phyloP scores from a whole-genome alignment of 768 basidiomycete genomes.

The Agaricus blazei region DNA sequence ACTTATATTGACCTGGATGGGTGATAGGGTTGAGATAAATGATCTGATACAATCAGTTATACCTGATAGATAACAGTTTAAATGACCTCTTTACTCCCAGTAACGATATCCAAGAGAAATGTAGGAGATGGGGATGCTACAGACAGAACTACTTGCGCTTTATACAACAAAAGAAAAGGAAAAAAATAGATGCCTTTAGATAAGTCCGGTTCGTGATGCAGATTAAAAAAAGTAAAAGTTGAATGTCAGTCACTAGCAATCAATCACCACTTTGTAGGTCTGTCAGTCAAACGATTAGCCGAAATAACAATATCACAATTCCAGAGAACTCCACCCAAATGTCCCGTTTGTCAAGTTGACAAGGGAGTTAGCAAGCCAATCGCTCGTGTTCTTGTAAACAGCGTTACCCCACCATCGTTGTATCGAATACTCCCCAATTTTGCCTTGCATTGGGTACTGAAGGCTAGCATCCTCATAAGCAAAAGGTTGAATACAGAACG shows the following conservation, averaged over 20 bases:
- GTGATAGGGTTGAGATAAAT: not conserved
- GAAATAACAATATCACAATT: not conserved
- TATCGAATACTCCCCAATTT: slow-evolving; percentile 30
- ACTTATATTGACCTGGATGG: no score
- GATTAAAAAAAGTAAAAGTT: not conserved
- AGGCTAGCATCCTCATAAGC: slow-evolving; percentile 21
- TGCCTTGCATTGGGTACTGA: slow-evolving; percentile 40
- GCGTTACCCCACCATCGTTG: slow-evolving; percentile 38
- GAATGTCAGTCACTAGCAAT: not conserved
- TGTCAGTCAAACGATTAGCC: not conserved
- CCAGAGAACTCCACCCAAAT: slow-evolving; percentile 26
- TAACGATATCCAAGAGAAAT: not conserved
- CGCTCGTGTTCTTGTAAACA: slow-evolving; percentile 29
- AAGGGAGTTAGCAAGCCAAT: slow-evolving; percentile 26
- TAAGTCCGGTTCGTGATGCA: not conserved
- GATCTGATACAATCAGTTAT: not conserved
- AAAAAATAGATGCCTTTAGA: not conserved
- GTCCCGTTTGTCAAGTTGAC: slow-evolving; percentile 22
- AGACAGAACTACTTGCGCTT: not conserved
- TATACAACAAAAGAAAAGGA: not conserved
- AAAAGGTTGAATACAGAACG: not conserved
- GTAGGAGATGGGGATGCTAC: not conserved
- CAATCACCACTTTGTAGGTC: slow-evolving; percentile 5
- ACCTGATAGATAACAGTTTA: not conserved
- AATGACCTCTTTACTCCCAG: not conserved